Evolutionary conservation across 2,329 filamentous ascomycete species (phyloP).

Genomic region (Penicillium sp.): DNA sequence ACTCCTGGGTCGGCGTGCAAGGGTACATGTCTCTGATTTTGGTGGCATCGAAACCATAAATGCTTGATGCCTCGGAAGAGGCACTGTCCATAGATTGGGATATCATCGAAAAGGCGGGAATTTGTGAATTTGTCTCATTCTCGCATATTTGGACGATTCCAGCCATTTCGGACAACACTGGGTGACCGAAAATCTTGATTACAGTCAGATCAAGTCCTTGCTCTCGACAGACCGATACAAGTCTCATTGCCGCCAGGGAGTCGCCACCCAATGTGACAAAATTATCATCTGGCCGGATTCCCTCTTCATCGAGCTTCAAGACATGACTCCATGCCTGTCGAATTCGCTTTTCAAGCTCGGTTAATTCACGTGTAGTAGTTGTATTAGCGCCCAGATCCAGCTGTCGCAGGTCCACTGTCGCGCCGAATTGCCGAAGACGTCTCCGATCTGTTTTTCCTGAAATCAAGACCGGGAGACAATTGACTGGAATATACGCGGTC

Average conservation of each 20-base stretch:
- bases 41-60: constrained; percentile 33
- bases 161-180: constrained; percentile 49
- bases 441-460: constrained; percentile 53
- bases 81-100: constrained; percentile 39
- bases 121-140: constrained; percentile 27
- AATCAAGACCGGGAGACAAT: constrained; percentile 45
- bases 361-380: constrained; percentile 30
- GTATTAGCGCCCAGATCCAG: constrained; percentile 27
- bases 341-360: constrained; percentile 37
- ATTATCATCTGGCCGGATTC: constrained; percentile 43
- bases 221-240: constrained; percentile 36
- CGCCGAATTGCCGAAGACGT: constrained; percentile 39
- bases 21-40: constrained; percentile 47
- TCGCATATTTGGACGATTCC: constrained; percentile 34
- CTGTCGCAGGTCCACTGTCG: constrained; percentile 37
- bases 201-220: constrained; percentile 41
- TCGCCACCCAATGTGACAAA: constrained; percentile 45
- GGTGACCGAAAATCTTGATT: constrained; percentile 39
- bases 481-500: constrained; percentile 49
- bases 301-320: constrained; percentile 33
- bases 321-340: constrained; percentile 39
- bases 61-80: constrained; percentile 41
- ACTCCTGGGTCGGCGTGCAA: constrained; percentile 48
- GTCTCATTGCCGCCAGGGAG: constrained; percentile 40
- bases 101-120: constrained; percentile 35